Conservation (phyloP, 1,139 yeast species). For the Hansenula lynferdii region DNA sequence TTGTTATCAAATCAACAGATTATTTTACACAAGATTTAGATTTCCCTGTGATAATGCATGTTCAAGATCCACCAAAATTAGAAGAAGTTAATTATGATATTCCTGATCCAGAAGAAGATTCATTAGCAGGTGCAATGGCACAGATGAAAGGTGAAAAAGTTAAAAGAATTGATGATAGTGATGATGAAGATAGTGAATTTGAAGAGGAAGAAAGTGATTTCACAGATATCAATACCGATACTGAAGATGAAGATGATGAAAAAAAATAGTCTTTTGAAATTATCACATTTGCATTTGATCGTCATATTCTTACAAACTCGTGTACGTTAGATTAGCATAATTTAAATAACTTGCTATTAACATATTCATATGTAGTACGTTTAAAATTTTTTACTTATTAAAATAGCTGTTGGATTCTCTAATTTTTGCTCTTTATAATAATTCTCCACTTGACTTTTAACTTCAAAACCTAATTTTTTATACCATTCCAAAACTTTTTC, state of each 20-base stretch:
- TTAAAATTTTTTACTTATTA: conserved; percentile 29
- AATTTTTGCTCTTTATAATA: conserved; percentile 51
- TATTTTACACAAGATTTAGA: conserved; percentile 73
- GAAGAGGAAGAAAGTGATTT: too few species aligned
- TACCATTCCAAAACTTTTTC: conserved; percentile 53
- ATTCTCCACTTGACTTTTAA: conserved; percentile 35
- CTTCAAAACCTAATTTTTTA: conserved; percentile 44
- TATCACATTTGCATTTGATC: too few species aligned
- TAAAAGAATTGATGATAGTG: conserved; percentile 36
- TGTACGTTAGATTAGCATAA: background rate
- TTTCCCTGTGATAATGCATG: conserved; percentile 58
- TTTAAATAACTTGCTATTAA: too few species aligned
- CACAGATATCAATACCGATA: conserved; percentile 39
- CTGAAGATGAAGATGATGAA: conserved; percentile 31
- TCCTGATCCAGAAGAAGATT: conserved; percentile 62
- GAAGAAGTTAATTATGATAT: conserved; percentile 48
- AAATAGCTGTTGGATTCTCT: conserved; percentile 40
- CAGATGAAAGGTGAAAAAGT: conserved; percentile 52
- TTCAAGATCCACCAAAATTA: conserved; percentile 42
- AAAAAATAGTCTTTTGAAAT: too few species aligned
- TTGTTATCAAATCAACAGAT: conserved; percentile 57
- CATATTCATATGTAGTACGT: background rate
- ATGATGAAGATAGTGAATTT: conserved; percentile 30
- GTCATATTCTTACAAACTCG: too few species aligned
- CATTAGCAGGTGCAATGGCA: conserved; percentile 63